Conservation (phyloP, 2,329 filamentous ascomycete species). For the Curvularia lunata region DNA sequence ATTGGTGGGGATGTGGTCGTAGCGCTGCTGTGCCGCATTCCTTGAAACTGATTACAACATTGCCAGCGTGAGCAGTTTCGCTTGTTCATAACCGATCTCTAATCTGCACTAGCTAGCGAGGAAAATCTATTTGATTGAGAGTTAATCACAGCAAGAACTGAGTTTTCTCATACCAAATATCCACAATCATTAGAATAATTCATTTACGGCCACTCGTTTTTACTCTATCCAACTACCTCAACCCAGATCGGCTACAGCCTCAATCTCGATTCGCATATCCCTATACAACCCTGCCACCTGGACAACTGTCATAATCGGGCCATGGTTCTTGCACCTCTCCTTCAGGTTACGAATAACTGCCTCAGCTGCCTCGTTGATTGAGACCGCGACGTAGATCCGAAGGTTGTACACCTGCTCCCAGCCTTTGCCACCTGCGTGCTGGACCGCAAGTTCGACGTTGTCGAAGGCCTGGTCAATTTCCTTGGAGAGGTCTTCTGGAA, state of each 20-base stretch:
- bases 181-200: not conserved
- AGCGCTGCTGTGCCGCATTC: too few relatives aligned
- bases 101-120: not conserved
- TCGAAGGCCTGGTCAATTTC: not conserved
- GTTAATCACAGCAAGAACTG: not conserved
- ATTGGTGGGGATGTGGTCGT: too few relatives aligned
- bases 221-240: not conserved
- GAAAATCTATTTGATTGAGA: not conserved
- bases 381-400: constrained; percentile 25
- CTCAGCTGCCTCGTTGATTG: constrained; percentile 22
- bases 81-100: too few relatives aligned
- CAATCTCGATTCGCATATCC: constrained; percentile 36
- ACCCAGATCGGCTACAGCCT: constrained; percentile 27
- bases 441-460: constrained; percentile 61
- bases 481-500: not conserved
- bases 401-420: constrained; percentile 56
- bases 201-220: not conserved
- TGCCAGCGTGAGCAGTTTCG: too few relatives aligned
- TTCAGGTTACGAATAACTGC: constrained; percentile 24
- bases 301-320: constrained; percentile 33
- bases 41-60: too few relatives aligned
- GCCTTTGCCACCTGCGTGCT: constrained; percentile 60
- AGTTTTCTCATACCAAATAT: too few relatives aligned
- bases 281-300: constrained; percentile 30
- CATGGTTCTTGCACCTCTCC: constrained; percentile 32